A percentile compares a stretch with the other conserved stretches of the same genome.
phyloP scores from a whole-genome alignment of 805 yeast genomes.

The Ogataea polymorpha region DNA sequence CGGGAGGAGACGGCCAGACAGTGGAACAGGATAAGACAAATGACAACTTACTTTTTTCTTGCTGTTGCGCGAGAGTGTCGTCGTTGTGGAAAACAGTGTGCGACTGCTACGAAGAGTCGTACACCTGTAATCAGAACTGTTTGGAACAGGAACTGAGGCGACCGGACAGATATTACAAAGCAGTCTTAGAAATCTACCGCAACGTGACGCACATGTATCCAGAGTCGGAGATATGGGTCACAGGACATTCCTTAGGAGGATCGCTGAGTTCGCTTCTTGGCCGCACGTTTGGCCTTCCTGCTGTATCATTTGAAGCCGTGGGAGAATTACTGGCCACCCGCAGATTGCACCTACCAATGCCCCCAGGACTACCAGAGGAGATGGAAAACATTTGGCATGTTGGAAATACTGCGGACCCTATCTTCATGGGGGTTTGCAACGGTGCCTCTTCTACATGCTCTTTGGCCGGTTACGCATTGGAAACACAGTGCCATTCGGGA shows the following conservation, averaged over 20 bases:
- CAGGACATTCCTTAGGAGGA: slow-evolving; percentile 96
- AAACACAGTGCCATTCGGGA: slow-evolving; percentile 91
- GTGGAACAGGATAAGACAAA: slow-evolving; percentile 76
- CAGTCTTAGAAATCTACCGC: slow-evolving; percentile 71
- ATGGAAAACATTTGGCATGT: slow-evolving; percentile 89
- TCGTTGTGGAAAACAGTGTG: slow-evolving; percentile 94
- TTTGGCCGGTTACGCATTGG: slow-evolving; percentile 95
- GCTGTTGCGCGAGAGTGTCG: slow-evolving; percentile 93
- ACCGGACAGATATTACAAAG: slow-evolving; percentile 79
- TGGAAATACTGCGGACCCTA: slow-evolving; percentile 97
- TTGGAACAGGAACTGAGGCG: slow-evolving; percentile 70
- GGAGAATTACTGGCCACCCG: slow-evolving; percentile 83
- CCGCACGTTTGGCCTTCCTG: slow-evolving; percentile 86
- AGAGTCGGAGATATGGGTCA: slow-evolving; percentile 73
- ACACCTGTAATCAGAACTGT: slow-evolving; percentile 86
- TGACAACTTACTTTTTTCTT: slow-evolving; percentile 85
- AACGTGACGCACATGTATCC: slow-evolving; percentile 71
- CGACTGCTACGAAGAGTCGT: slow-evolving; percentile 81
- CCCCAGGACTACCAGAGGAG: slow-evolving; percentile 81
- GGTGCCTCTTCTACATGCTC: slow-evolving; percentile 90
- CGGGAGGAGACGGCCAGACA: slow-evolving; percentile 56
- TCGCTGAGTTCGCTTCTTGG: slow-evolving; percentile 78
- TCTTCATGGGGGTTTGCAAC: slow-evolving; percentile 93
- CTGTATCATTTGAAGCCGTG: slow-evolving; percentile 88
- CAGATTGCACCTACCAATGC: slow-evolving; percentile 85